phyloP scores from a whole-genome alignment of 2,329 filamentous ascomycete species.

The Exophiala phaeomuriformis region DNA sequence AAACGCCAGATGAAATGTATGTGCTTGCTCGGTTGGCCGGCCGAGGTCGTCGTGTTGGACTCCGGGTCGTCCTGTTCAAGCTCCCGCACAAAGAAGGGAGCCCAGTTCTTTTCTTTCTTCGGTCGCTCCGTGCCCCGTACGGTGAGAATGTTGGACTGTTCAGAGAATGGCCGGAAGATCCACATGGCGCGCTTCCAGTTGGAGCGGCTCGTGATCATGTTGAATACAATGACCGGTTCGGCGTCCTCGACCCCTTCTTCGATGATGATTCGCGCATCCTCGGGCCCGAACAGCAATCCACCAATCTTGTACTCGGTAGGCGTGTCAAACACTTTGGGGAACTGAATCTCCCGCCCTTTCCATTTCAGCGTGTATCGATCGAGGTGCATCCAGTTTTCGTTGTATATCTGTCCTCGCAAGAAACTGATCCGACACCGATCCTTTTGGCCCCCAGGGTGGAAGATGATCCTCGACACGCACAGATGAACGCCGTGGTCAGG shows the following conservation, averaged over 20 bases:
- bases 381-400: constrained; percentile 21
- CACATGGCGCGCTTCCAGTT: constrained; percentile 18
- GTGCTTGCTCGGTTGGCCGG: constrained; percentile 8
- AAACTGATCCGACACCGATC: constrained; percentile 25
- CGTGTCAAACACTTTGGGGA: constrained; percentile 21
- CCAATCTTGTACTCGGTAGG: constrained; percentile 10
- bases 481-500: constrained; percentile 13
- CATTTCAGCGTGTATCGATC: constrained; percentile 21
- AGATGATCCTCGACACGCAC: constrained; percentile 14
- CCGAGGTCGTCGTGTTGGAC: background rate
- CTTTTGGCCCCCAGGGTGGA: constrained; percentile 10
- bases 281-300: constrained; percentile 20
- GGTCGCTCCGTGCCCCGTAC: constrained; percentile 9
- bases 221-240: constrained; percentile 26
- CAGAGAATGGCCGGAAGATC: constrained; percentile 22
- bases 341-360: constrained; percentile 17
- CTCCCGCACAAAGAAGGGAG: constrained; percentile 21
- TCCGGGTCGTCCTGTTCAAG: background rate
- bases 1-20: constrained; percentile 22
- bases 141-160: constrained; percentile 13
- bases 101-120: constrained; percentile 25
- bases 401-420: constrained; percentile 23
- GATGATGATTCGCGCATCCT: constrained; percentile 25
- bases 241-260: constrained; percentile 21
- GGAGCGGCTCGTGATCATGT: constrained; percentile 19